phyloP scores from a whole-genome alignment of 306 rosid genomes.

The Trichosanthes truncata region DNA sequence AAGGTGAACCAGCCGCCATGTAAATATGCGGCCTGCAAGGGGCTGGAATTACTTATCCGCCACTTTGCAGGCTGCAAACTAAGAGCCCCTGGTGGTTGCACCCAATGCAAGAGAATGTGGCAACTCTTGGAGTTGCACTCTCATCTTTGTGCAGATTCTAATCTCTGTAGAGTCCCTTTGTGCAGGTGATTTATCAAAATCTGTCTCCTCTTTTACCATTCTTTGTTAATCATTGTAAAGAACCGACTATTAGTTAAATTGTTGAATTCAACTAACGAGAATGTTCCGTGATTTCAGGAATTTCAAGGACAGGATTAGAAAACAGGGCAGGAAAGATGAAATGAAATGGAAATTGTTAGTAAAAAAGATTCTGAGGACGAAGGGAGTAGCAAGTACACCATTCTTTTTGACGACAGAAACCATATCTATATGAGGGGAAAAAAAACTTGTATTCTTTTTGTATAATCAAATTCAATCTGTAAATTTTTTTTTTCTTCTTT shows the following conservation, averaged over 20 bases:
- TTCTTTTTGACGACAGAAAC: conserved; percentile 29
- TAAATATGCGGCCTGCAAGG: conserved; percentile 63
- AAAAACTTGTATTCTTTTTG: conserved; percentile 4
- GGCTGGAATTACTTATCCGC: conserved; percentile 78
- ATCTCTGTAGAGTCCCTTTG: conserved; percentile 59
- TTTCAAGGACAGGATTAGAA: conserved; percentile 48
- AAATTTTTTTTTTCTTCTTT: neutral
- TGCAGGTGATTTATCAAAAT: conserved; percentile 48
- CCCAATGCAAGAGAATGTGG: conserved; percentile 92
- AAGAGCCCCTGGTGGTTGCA: conserved; percentile 84
- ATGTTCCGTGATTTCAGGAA: conserved; percentile 45
- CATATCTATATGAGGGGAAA: conserved; percentile 3
- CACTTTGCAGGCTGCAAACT: conserved; percentile 85
- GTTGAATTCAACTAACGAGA: neutral
- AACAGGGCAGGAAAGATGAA: conserved; percentile 78
- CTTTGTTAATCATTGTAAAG: neutral
- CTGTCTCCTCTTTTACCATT: neutral
- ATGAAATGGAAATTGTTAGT: conserved; percentile 71
- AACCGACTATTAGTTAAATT: neutral
- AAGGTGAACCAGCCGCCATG: conserved; percentile 60
- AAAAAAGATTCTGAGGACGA: conserved; percentile 52
- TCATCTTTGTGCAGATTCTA: conserved; percentile 58
- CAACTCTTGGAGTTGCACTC: conserved; percentile 87
- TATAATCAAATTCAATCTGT: neutral
- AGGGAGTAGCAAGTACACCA: conserved; percentile 39